phyloP scores from a whole-genome alignment of 495 filamentous ascomycete species.

The Aspergillus heteromorphus region DNA sequence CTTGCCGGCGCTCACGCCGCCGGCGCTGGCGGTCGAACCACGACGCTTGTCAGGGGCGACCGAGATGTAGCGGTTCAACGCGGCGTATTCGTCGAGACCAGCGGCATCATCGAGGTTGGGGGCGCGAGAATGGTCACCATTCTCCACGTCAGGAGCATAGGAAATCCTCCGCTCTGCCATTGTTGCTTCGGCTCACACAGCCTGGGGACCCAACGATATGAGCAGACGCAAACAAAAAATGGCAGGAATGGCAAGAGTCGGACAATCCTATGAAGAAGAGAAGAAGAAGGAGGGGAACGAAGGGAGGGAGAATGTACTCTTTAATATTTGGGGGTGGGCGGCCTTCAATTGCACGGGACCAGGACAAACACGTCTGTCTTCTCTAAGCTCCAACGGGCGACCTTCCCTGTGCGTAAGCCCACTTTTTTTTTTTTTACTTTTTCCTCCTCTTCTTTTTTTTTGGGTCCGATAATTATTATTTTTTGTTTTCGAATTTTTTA shows the following conservation, averaged over 20 bases:
- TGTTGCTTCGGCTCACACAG: slow-evolving; percentile 46
- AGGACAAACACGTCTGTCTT: slow-evolving; percentile 23
- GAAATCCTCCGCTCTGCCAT: slow-evolving; percentile 51
- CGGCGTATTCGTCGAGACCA: slow-evolving; percentile 47
- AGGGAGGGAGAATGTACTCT: slow-evolving; percentile 20
- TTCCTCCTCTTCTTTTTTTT: slow-evolving; percentile 7
- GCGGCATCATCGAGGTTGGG: slow-evolving; percentile 27
- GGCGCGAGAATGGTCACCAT: slow-evolving; percentile 40
- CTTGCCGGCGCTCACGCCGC: slow-evolving; percentile 32
- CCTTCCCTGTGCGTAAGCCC: slow-evolving; percentile 26
- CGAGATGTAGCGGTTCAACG: slow-evolving; percentile 61
- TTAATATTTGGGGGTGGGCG: slow-evolving; percentile 27
- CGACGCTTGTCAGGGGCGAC: slow-evolving; percentile 57
- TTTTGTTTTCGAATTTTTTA: slow-evolving; percentile 7
- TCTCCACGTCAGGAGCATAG: slow-evolving; percentile 50
- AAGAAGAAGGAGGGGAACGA: slow-evolving; percentile 19
- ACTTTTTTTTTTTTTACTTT: slow-evolving; percentile 18
- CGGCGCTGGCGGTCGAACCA: slow-evolving; percentile 51
- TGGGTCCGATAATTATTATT: slow-evolving; percentile 1
- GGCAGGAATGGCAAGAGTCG: slow-evolving; percentile 42
- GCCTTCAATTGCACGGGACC: slow-evolving; percentile 24
- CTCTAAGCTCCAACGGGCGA: slow-evolving; percentile 27
- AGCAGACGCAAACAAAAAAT: slow-evolving; percentile 35
- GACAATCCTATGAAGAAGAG: slow-evolving; percentile 37
- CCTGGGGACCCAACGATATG: slow-evolving; percentile 40